Percentiles rank a stretch among this genome's conserved stretches.
Evolutionary conservation across 1,139 yeast species (phyloP).

Genomic region (Hansenula anomala): DNA sequence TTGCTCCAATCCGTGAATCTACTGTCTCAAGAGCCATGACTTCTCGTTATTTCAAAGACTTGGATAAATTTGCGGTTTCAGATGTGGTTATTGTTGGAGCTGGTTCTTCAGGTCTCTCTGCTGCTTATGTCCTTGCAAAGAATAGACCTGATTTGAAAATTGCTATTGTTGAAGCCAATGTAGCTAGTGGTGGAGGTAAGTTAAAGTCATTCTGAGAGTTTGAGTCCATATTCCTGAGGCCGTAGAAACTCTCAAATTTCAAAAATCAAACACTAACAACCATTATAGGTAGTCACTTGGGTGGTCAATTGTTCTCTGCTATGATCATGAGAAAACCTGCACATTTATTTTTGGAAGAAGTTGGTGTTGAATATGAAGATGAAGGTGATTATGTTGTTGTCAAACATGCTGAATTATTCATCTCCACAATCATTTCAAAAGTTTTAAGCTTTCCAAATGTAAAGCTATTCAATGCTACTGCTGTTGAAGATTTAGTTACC

Average conservation of each 20-base stretch:
- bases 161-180: constrained; percentile 71
- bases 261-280: too few relatives aligned
- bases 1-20: constrained; percentile 73
- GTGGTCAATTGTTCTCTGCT: constrained; percentile 77
- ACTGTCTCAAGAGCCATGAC: constrained; percentile 86
- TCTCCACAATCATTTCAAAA: constrained; percentile 66
- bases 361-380: constrained; percentile 66
- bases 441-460: constrained; percentile 71
- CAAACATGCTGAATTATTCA: constrained; percentile 76
- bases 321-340: constrained; percentile 82
- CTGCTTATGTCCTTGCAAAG: constrained; percentile 69
- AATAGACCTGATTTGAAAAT: constrained; percentile 74
- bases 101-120: constrained; percentile 73
- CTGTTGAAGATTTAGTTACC: constrained; percentile 77
- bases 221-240: too few relatives aligned
- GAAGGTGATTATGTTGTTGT: constrained; percentile 81
- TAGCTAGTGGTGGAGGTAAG: constrained; percentile 81
- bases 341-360: constrained; percentile 57
- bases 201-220: too few relatives aligned
- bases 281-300: constrained; percentile 77
- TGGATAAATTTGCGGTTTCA: constrained; percentile 70
- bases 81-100: constrained; percentile 77
- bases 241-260: too few relatives aligned
- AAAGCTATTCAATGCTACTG: constrained; percentile 75
- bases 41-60: constrained; percentile 64